Percentiles rank a stretch among this genome's conserved stretches.
Evolutionary conservation across 352 stramenopile species (phyloP).

Genomic region (Globisporangium orthogonon): DNA sequence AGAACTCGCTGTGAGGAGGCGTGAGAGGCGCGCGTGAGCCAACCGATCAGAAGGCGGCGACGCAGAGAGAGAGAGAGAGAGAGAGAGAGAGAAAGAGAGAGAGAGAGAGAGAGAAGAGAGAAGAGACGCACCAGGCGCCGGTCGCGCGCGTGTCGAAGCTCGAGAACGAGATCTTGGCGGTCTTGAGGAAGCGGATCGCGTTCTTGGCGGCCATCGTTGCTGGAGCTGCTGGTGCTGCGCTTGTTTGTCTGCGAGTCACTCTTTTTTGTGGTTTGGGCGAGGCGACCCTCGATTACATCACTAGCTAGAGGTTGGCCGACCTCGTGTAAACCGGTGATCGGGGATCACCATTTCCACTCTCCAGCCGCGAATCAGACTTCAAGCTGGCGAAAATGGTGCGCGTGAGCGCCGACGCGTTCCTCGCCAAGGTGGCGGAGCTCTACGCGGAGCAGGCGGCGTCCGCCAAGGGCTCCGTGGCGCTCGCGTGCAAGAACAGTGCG

Average conservation of each 20-base stretch:
- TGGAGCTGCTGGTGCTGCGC: slow-evolving; percentile 10
- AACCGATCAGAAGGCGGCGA: too few species aligned
- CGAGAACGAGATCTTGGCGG: slow-evolving; percentile 79
- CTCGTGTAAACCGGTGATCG: too few species aligned
- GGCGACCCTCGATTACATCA: not conserved
- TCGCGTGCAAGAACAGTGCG: slow-evolving; percentile 68
- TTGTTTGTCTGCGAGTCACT: not conserved
- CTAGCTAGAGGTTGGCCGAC: not conserved
- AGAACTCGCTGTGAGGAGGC: slow-evolving; percentile 59
- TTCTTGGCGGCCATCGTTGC: slow-evolving; percentile 71
- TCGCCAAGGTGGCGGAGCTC: slow-evolving; percentile 49
- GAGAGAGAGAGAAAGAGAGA: not conserved
- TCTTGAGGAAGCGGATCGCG: slow-evolving; percentile 83
- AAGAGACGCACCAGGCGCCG: slow-evolving; percentile 55
- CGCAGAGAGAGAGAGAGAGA: too few species aligned
- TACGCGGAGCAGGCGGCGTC: slow-evolving; percentile 25
- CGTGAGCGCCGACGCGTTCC: slow-evolving; percentile 57
- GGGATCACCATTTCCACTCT: not conserved
- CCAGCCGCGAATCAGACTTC: not conserved
- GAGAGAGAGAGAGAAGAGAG: too few species aligned
- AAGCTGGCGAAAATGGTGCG: slow-evolving; percentile 26
- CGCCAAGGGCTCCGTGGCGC: slow-evolving; percentile 42
- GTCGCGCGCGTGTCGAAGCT: slow-evolving; percentile 69
- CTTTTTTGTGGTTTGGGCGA: not conserved
- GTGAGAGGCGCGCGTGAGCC: not conserved